phyloP scores from a whole-genome alignment of 2,329 filamentous ascomycete species.

The Pseudogymnoascus verrucosus region DNA sequence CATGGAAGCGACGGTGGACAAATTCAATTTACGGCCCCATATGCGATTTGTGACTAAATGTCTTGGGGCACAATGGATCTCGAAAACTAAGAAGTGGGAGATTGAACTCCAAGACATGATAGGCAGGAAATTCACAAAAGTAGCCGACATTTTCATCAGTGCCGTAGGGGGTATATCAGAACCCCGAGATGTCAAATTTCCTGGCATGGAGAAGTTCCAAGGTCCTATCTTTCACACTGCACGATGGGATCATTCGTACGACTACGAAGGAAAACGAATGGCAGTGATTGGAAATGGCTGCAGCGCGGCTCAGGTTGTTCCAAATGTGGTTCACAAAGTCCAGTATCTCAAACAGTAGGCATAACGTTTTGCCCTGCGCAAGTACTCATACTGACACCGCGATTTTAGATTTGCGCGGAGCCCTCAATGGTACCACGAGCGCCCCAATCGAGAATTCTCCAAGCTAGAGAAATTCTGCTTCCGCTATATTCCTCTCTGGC shows the following conservation, averaged over 20 bases:
- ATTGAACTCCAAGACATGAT: conserved; percentile 24
- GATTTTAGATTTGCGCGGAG: conserved; percentile 14
- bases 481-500: conserved; percentile 21
- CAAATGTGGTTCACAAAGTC: conserved; percentile 19
- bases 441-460: conserved; percentile 27
- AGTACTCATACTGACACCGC: neutral
- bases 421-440: conserved; percentile 29
- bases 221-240: conserved; percentile 26
- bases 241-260: conserved; percentile 22
- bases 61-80: conserved; percentile 21
- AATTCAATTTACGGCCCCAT: conserved; percentile 25
- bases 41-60: conserved; percentile 20
- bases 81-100: conserved; percentile 21
- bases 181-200: conserved; percentile 22
- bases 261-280: conserved; percentile 23
- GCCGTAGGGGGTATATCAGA: conserved; percentile 24
- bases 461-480: conserved; percentile 25
- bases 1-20: conserved; percentile 27
- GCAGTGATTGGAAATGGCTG: conserved; percentile 29
- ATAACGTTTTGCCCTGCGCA: neutral
- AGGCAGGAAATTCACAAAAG: conserved; percentile 18
- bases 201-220: conserved; percentile 24
- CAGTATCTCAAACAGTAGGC: conserved; percentile 22
- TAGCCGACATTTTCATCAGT: conserved; percentile 21
- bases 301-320: conserved; percentile 26